A percentile compares a stretch with the other conserved stretches of the same genome.
phyloP scores from a whole-genome alignment of 306 rosid genomes.

The Amphicarpaea edgeworthii region DNA sequence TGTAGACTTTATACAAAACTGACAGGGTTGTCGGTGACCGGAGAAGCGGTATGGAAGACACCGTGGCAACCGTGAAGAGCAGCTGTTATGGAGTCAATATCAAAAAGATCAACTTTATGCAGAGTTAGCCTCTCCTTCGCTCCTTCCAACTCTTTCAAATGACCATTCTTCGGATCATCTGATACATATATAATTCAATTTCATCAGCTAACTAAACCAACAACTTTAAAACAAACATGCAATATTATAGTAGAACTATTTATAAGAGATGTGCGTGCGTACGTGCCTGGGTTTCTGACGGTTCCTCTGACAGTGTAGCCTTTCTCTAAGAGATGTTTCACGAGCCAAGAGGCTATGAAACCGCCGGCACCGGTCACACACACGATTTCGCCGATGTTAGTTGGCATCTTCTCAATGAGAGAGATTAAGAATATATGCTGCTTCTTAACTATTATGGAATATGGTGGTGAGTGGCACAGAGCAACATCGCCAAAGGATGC shows the following conservation, averaged over 20 bases:
- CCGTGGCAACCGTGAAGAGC: constrained; percentile 78
- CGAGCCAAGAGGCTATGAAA: constrained; percentile 94
- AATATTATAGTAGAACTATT: no score
- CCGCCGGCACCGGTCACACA: constrained; percentile 99
- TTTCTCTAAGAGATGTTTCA: constrained; percentile 71
- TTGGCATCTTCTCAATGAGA: no score
- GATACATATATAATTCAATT: not conserved
- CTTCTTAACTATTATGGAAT: no score
- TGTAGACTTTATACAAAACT: not conserved
- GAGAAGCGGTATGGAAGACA: constrained; percentile 88
- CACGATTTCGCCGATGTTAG: constrained; percentile 59
- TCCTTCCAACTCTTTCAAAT: constrained; percentile 84
- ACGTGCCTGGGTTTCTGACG: constrained; percentile 78
- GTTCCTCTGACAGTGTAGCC: constrained; percentile 90
- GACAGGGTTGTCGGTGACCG: constrained; percentile 87
- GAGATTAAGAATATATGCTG: no score
- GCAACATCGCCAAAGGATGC: not conserved
- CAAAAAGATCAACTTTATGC: constrained; percentile 79
- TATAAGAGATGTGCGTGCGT: no score
- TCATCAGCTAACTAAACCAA: not conserved
- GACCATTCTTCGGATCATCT: constrained; percentile 83
- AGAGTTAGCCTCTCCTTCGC: constrained; percentile 71
- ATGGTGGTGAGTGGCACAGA: not conserved
- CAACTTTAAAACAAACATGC: not conserved
- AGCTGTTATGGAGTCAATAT: constrained; percentile 60